Conservation (phyloP, 208 protist genomes). For the Tetramitus jugosus region DNA sequence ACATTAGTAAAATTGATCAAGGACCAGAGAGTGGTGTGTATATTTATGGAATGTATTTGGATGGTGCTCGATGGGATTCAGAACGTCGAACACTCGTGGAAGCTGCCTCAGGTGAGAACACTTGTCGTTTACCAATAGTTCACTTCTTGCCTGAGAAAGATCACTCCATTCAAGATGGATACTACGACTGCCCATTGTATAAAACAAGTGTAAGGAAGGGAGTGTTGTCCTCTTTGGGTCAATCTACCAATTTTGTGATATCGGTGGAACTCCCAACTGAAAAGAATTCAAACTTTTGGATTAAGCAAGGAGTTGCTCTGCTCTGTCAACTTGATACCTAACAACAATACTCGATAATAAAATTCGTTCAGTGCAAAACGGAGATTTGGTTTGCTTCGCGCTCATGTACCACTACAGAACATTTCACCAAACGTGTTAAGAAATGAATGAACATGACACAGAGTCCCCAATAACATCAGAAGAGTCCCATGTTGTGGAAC, state of each 20-base stretch:
- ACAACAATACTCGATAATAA: too few species aligned
- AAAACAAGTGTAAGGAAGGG: conserved; percentile 83
- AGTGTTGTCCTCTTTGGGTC: conserved; percentile 85
- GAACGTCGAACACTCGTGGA: conserved; percentile 63
- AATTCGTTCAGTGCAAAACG: too few species aligned
- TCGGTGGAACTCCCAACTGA: conserved; percentile 54
- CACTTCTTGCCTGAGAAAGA: conserved; percentile 85
- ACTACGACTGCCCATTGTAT: conserved; percentile 82
- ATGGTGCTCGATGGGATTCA: conserved; percentile 87
- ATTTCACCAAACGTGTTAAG: background rate
- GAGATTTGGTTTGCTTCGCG: too few species aligned
- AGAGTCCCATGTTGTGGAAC: too few species aligned
- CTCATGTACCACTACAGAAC: background rate
- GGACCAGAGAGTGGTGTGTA: conserved; percentile 80
- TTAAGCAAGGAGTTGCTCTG: conserved; percentile 74
- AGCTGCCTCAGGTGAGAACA: conserved; percentile 70
- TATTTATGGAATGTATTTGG: conserved; percentile 89
- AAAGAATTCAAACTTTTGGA: conserved; percentile 70
- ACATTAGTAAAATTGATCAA: conserved; percentile 47
- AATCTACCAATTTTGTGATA: conserved; percentile 87
- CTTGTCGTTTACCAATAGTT: conserved; percentile 74
- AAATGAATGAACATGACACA: too few species aligned
- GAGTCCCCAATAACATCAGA: too few species aligned
- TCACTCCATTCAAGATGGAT: conserved; percentile 54
- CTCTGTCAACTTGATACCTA: conserved; percentile 82